Evolutionary conservation across 192 early-diverging fungal genomes (phyloP).

Genomic region (Podila minutissima): DNA sequence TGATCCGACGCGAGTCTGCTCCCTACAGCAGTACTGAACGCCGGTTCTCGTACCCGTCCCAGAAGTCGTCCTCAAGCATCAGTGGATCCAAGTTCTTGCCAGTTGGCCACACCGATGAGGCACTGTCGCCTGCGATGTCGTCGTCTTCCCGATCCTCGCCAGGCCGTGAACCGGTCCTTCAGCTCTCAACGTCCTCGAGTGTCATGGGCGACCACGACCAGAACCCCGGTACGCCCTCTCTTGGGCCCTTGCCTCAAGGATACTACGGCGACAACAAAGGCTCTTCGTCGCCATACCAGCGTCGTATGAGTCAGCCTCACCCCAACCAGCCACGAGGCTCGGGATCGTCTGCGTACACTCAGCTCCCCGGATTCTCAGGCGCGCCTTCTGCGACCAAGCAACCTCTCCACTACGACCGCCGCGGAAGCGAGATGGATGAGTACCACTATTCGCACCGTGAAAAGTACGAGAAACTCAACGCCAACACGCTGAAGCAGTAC

Average conservation of each 20-base stretch:
- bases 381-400: constrained; percentile 18
- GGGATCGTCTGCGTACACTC: background rate
- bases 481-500: constrained; percentile 17
- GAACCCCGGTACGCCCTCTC: constrained; percentile 4
- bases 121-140: constrained; percentile 25
- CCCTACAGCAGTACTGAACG: constrained; percentile 19
- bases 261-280: constrained; percentile 18
- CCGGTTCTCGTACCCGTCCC: constrained; percentile 32
- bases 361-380: background rate
- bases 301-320: constrained; percentile 47
- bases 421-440: constrained; percentile 36
- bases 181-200: background rate
- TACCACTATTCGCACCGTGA: constrained; percentile 37
- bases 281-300: constrained; percentile 11
- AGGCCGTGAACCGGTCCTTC: constrained; percentile 25
- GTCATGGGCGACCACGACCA: background rate
- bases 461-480: constrained; percentile 44
- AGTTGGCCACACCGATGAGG: constrained; percentile 5
- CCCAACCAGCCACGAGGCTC: constrained; percentile 6
- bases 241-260: background rate
- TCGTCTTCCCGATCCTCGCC: constrained; percentile 40
- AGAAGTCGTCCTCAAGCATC: background rate
- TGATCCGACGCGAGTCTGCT: constrained; percentile 22
- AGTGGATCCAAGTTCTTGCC: constrained; percentile 16
- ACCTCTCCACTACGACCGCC: constrained; percentile 37